These are phyloP conservation scores for Monosporascus sp. DNA, from an alignment of 2,329 filamentous ascomycete species.

Conservation along the genomic window DNA sequence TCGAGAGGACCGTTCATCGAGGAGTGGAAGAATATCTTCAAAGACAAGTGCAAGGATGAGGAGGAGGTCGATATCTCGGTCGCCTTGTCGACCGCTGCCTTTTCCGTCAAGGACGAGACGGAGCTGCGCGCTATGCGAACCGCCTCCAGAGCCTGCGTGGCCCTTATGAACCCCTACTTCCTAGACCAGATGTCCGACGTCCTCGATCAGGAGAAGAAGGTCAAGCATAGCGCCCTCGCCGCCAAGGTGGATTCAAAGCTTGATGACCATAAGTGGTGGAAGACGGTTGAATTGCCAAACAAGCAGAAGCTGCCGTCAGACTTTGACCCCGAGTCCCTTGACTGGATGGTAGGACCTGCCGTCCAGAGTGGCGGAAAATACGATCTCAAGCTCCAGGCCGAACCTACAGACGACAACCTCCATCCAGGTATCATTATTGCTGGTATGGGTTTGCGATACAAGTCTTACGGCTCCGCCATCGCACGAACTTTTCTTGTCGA, in stretches of 20 bases:
- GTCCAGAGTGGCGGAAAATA: conserved; percentile 96
- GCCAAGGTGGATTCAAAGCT: conserved; percentile 87
- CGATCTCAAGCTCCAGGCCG: conserved; percentile 74
- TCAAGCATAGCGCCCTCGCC: conserved; percentile 82
- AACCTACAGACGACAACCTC: conserved; percentile 75
- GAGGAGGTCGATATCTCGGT: conserved; percentile 83
- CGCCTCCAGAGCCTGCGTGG: conserved; percentile 88
- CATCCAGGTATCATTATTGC: conserved; percentile 93
- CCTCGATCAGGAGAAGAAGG: conserved; percentile 93
- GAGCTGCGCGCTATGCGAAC: conserved; percentile 93
- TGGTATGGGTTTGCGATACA: conserved; percentile 87
- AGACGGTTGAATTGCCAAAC: conserved; percentile 64
- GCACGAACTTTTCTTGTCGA: conserved; percentile 94
- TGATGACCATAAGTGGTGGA: conserved; percentile 91
- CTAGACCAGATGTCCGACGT: conserved; percentile 97
- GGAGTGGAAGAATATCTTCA: conserved; percentile 86
- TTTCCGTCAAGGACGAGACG: conserved; percentile 91
- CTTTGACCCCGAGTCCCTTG: conserved; percentile 82
- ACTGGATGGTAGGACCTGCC: conserved; percentile 87
- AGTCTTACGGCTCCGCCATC: conserved; percentile 90
- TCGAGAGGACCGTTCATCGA: conserved; percentile 86
- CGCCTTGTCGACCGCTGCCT: conserved; percentile 76
- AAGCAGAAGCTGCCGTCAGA: conserved; percentile 75
- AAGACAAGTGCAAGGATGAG: conserved; percentile 73
- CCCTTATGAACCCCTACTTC: conserved; percentile 92